A percentile compares a stretch with the other conserved stretches of the same genome.
Conservation (phyloP, 352 stramenopile species). For the Plasmopara viticola region DNA sequence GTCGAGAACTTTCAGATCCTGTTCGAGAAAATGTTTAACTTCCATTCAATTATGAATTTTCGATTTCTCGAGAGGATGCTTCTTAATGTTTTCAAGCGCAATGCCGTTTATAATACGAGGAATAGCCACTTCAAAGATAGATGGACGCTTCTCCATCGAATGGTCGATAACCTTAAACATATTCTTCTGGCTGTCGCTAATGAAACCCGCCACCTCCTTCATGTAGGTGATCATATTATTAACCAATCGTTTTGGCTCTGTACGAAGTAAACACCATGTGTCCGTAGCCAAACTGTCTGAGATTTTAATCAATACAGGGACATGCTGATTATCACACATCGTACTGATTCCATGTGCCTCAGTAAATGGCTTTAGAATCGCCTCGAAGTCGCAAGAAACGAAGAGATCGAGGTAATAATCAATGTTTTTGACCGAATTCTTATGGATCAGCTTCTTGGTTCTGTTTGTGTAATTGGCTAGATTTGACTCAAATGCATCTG, state of each 20-base stretch:
- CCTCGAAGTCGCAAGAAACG: background rate
- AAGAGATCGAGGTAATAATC: slow-evolving; percentile 1
- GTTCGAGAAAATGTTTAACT: background rate
- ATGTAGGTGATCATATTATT: slow-evolving; percentile 9
- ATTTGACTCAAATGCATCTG: background rate
- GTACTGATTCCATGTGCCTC: slow-evolving; percentile 2
- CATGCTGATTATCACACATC: slow-evolving; percentile 3
- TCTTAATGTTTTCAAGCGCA: background rate
- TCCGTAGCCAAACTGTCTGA: slow-evolving; percentile 12
- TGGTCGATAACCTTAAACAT: background rate
- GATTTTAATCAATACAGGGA: slow-evolving; percentile 8
- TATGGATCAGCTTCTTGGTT: background rate
- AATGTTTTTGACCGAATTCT: background rate
- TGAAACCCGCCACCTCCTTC: background rate
- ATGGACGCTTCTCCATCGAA: too few species aligned
- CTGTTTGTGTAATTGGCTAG: background rate
- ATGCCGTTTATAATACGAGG: background rate
- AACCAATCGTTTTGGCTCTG: background rate
- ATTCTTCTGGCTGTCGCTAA: background rate
- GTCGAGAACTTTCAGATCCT: background rate
- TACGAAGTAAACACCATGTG: slow-evolving; percentile 11
- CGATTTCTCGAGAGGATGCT: too few species aligned
- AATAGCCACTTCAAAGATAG: too few species aligned
- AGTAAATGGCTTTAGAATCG: background rate
- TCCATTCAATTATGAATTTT: too few species aligned